Conservation (phyloP, 164 flowering plant genomes). For the Vitis riparia region DNA sequence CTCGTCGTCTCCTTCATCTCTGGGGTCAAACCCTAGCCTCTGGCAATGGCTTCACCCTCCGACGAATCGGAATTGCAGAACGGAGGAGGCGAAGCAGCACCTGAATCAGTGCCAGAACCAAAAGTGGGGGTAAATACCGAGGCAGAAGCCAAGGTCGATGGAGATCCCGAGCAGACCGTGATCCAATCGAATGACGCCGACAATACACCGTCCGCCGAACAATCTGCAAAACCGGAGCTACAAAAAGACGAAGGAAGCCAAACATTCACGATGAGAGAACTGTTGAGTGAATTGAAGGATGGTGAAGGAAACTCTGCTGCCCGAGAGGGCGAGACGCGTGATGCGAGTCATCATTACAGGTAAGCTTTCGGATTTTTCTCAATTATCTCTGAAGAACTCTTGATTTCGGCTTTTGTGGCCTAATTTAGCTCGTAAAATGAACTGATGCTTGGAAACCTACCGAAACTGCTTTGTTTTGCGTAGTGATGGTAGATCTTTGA, state of each 20-base stretch:
- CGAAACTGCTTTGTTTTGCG: no score
- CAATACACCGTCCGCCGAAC: slow-evolving; percentile 4
- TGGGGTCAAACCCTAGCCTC: background rate
- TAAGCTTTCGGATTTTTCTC: no score
- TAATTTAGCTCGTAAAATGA: no score
- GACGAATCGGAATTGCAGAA: slow-evolving; percentile 25
- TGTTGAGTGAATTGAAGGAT: slow-evolving; percentile 67
- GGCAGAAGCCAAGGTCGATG: slow-evolving; percentile 25
- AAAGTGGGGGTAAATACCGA: slow-evolving; percentile 13
- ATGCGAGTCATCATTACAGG: no score
- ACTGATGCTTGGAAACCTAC: no score
- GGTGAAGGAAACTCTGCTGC: slow-evolving; percentile 28
- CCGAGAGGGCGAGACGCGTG: no score
- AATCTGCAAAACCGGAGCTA: slow-evolving; percentile 27
- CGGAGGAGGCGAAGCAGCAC: slow-evolving; percentile 9
- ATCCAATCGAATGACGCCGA: slow-evolving; percentile 28
- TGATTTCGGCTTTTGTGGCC: no score
- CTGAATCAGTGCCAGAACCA: slow-evolving; percentile 14
- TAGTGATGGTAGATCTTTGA: no score
- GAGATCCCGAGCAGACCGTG: slow-evolving; percentile 14
- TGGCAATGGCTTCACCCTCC: slow-evolving; percentile 28
- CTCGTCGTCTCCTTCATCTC: background rate
- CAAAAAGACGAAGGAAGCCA: slow-evolving; percentile 53
- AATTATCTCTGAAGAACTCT: no score
- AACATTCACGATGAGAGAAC: slow-evolving; percentile 82